Base-by-base conservation (phyloP, 2,329 filamentous ascomycete genomes). In the Penicillium sp. region DNA sequence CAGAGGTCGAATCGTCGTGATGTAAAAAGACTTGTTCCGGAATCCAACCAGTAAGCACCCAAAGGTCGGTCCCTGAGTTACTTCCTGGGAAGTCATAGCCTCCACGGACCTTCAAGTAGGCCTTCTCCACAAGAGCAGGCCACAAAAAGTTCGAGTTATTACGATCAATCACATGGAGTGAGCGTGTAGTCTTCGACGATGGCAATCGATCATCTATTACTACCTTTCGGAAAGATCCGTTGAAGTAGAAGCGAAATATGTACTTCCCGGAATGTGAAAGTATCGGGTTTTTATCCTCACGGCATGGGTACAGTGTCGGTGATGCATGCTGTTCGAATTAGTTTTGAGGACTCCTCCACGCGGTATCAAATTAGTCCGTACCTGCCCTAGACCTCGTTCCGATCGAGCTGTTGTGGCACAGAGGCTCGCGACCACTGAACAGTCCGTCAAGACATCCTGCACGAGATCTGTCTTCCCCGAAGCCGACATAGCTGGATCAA, bases 11-110 rank as follows among this genome's bases (percentile, higher is more conserved):
- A 57, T 96, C 91, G 61, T 94, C 89, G 62, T 89, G 89, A 68
- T 96, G 92, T 1, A 97, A 79, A 66, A 96, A 96, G 1, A 97
- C 79, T 72, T 99, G 94, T 74, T 99, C 92, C 0, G 94, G 94
- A 48, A 99, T 92, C 94, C 94, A 99, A 31, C 94, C 93, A 0
- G 89, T 96, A 53, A 99, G 76, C 1, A 95, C 88, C 85, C 90
- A 96, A 4, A 99, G 77, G 73, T 99, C 94, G 2, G 93, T 97
- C 11, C 91, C 92, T 1, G 93, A 97, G 72, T 97, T 97, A 68
- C 94, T 97, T 8, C 94, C 94, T 0, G 94, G 93, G 63, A 99
- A 99, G 69, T 99, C 92, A 71, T 99, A 99, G 34, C 94, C 94
- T 29, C 94, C 94, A 54, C 93, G 85, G 11, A 97, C 85, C 77